These are phyloP conservation scores for Hibiscus trionum DNA, from an alignment of 345 rosid species.

Conservation along the genomic window DNA sequence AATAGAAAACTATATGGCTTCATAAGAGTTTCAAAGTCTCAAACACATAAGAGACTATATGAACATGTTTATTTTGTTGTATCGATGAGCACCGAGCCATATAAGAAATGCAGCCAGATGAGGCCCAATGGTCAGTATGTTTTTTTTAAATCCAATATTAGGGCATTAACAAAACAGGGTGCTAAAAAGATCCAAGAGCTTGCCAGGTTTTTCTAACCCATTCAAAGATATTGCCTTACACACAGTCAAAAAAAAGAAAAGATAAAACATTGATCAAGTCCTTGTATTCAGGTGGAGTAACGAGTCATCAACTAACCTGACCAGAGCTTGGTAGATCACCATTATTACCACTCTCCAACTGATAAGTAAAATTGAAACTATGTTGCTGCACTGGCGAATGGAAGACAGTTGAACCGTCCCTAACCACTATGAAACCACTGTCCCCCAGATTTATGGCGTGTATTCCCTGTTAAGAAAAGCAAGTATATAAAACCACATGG, in stretches of 20 bases:
- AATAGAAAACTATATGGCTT: background rate
- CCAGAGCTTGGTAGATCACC: slow-evolving; percentile 88
- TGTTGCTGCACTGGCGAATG: slow-evolving; percentile 93
- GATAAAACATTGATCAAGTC: background rate
- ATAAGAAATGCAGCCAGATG: background rate
- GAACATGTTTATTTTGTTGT: background rate
- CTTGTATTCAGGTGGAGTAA: background rate
- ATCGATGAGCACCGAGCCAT: background rate
- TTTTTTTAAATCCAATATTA: background rate
- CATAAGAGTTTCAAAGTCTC: background rate
- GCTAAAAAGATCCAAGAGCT: background rate
- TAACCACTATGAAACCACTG: slow-evolving; percentile 87
- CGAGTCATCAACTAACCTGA: slow-evolving; percentile 39
- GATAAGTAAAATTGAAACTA: slow-evolving; percentile 90
- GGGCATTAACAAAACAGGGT: background rate
- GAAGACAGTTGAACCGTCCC: slow-evolving; percentile 77
- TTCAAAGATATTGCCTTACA: background rate
- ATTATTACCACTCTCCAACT: slow-evolving; percentile 60
- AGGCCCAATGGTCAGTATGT: background rate
- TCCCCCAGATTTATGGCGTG: slow-evolving; percentile 90
- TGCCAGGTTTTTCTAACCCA: background rate
- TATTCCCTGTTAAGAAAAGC: slow-evolving; percentile 33
- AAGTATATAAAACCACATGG: background rate
- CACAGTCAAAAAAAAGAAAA: background rate
- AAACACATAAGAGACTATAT: background rate